Evolutionary conservation across 495 filamentous ascomycete species (phyloP), one percentile per base, ranked within the genome.

Genomic region (Aspergillus avenaceus): DNA sequence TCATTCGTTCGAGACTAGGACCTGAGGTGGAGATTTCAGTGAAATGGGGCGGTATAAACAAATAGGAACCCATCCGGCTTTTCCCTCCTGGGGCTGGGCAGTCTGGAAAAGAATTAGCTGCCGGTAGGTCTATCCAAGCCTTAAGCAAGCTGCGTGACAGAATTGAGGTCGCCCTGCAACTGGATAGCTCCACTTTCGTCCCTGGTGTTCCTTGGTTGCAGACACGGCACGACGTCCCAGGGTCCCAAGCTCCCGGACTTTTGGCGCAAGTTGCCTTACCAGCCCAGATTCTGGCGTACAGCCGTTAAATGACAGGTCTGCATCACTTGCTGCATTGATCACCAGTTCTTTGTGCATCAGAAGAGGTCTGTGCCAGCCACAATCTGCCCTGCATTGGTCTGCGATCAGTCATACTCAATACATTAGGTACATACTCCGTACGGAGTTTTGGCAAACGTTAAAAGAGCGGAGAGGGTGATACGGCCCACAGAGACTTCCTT

Each of bases 321-420:
- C 52, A 54, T 47, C 40, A 21, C 23, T 49, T 41, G 36, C 52
- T 54, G 56, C 56, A 59, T 59, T 41, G 56, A 59, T 59, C 56
- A 59, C 46, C 56, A 5, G 52, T 59, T 59, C 56, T 55, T 47
- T 37, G n/a, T 46, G 14, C 31, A 36, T 47, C 19, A 43, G 28
- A 18, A 49, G 22, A 52, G 48, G 48, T 38, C 56, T 52, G 47
- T 54, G 34, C 46, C 26, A 13, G 9, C 27, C 27, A 34, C n/a
- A 34, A 16, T 7, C 2, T 14, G 2, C 29, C 31, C 34, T 38
- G 16, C 34, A 38, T 38, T 21, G 34, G 48, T 43, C 43, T 37
- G 28, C 27, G 23, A n/a, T 43, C 38, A 28, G 28, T 27, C 29
- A 26, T 27, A 26, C 45, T 38, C 24, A 21, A 36, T 28, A 22